Base-by-base conservation (phyloP, 2,329 filamentous ascomycete species). In the Pestalotiopsis fici region DNA sequence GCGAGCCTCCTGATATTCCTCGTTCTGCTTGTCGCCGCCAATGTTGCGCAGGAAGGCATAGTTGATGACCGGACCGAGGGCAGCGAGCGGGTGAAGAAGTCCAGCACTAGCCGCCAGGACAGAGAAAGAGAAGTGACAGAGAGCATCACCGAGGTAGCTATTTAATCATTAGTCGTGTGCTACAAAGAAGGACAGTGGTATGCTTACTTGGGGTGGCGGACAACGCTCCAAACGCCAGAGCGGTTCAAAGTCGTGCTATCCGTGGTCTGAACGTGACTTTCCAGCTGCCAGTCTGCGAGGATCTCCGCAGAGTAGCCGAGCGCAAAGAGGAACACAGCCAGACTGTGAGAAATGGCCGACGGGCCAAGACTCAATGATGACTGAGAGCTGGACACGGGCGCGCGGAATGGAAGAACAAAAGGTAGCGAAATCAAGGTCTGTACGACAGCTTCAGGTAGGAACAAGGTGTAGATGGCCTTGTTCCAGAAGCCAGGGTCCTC, bases 191-290 rank as follows among this genome's bases (percentile, higher is more conserved):
- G 31, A 35, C 11, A 9, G n/a, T 7, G 11, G 2, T n/a, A n/a
- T 21, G 79, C 84, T 75, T 79, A 88, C 87, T 90, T 89, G 0
- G 88, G 88, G 76, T 89, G 87, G 56, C 88, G 79, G 25, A 89
- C 86, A 37, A 90, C 82, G 71, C 85, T 87, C 86, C 87, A 89
- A 28, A 90, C 87, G 18, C 87, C 87, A n/a, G 86, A 81, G 12
- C 83, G 82, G 67, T 85, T 81, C 43, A 88, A 78, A 43, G 78
- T 78, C 2, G 66, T 60, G 25, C 78, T 77, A n/a, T 72, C 71
- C 15, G 79, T 79, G 28, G 82, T 75, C 57, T 66, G 70, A 7
- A 83, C 83, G 73, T 88, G 86, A 47, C 80, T 72, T 59, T 84
- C 83, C 15, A 90, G 78, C 73, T 89, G 87, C 57, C 79, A 79